phyloP scores from a whole-genome alignment of 768 basidiomycete genomes.

The Pleurotus sapidus region DNA sequence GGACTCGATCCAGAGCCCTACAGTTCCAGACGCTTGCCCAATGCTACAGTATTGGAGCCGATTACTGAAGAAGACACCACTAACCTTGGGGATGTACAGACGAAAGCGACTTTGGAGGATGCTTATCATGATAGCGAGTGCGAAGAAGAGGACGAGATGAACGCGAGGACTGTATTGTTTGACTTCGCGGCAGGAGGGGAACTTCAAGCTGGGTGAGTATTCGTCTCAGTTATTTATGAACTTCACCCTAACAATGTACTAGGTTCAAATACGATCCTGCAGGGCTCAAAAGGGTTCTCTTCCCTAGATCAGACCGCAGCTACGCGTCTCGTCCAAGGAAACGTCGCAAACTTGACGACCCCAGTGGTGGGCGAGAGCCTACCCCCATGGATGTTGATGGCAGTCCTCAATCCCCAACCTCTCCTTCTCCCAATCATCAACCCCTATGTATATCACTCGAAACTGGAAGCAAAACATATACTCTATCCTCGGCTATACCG shows the following conservation, averaged over 20 bases:
- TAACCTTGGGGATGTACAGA: constrained; percentile 22
- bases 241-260: constrained; percentile 1
- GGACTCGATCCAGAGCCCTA: constrained; percentile 8
- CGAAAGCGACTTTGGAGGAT: constrained; percentile 15
- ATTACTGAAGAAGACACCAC: constrained; percentile 35
- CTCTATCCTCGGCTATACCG: constrained; percentile 24
- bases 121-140: constrained; percentile 9
- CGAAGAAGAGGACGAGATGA: constrained; percentile 25
- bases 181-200: constrained; percentile 22
- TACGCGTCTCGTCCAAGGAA: constrained; percentile 25
- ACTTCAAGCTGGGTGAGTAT: constrained; percentile 42
- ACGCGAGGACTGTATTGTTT: constrained; percentile 29
- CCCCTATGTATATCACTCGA: constrained; percentile 29
- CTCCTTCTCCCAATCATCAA: neutral
- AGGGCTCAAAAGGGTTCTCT: constrained; percentile 39
- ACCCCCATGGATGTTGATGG: constrained; percentile 14
- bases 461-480: constrained; percentile 37
- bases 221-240: neutral
- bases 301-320: constrained; percentile 26
- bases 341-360: constrained; percentile 22
- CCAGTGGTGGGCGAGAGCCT: constrained; percentile 3
- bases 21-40: constrained; percentile 29
- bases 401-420: neutral
- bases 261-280: constrained; percentile 55
- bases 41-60: constrained; percentile 37